These are phyloP conservation scores for Irpex rosettiformis DNA, from an alignment of 1,284 basidiomycete species.

Conservation along the genomic window DNA sequence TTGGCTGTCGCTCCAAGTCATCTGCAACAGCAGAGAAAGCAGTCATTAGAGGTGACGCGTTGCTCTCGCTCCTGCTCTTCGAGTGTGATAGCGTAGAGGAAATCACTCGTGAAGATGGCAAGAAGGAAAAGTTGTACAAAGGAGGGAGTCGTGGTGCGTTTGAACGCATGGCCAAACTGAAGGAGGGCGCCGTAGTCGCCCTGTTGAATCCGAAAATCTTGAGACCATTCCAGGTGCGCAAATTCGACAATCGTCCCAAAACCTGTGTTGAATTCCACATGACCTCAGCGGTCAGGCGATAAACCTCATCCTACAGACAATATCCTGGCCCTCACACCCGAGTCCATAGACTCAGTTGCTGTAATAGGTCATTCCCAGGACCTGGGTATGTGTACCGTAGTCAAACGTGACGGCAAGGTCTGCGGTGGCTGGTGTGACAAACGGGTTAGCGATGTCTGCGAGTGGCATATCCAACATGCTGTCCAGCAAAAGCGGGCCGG, in stretches of 20 bases:
- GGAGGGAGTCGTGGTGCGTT: conserved; percentile 93
- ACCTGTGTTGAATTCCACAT: neutral
- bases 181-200: conserved; percentile 87
- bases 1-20: conserved; percentile 55
- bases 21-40: conserved; percentile 54
- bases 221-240: conserved; percentile 75
- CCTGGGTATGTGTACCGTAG: conserved; percentile 78
- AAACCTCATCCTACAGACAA: conserved; percentile 77
- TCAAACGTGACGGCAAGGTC: conserved; percentile 73
- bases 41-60: conserved; percentile 74
- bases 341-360: conserved; percentile 75
- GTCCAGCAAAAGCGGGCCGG: conserved; percentile 70
- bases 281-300: conserved; percentile 42
- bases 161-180: conserved; percentile 81
- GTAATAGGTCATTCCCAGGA: conserved; percentile 85
- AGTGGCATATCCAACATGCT: conserved; percentile 83
- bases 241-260: conserved; percentile 1
- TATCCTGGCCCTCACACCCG: conserved; percentile 85
- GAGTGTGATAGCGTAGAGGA: conserved; percentile 75
- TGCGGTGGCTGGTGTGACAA: conserved; percentile 90
- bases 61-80: conserved; percentile 81
- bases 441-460: conserved; percentile 79
- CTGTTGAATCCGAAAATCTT: conserved; percentile 87
- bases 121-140: conserved; percentile 64
- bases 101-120: conserved; percentile 43